phyloP scores from a whole-genome alignment of 345 rosid genomes.

The Eutrema japonicum region DNA sequence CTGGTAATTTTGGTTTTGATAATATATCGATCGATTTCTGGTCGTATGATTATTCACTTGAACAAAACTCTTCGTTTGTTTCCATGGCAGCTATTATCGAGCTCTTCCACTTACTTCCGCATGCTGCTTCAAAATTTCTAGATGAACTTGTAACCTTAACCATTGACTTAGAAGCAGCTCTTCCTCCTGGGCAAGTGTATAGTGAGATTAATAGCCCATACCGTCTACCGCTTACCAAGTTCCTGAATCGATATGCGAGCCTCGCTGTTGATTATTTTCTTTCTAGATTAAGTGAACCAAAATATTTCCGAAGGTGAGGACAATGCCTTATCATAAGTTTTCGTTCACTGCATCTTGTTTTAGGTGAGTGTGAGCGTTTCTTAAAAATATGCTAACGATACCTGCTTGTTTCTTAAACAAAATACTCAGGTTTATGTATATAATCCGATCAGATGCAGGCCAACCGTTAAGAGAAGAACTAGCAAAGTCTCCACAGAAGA shows the following conservation, averaged over 20 bases:
- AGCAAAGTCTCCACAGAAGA: slow-evolving; percentile 89
- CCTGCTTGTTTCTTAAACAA: slow-evolving; percentile 16
- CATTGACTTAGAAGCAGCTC: slow-evolving; percentile 93
- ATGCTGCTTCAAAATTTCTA: slow-evolving; percentile 93
- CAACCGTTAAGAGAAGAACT: slow-evolving; percentile 95
- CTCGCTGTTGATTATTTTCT: slow-evolving; percentile 98
- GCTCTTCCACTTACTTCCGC: slow-evolving; percentile 97
- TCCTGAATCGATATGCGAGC: slow-evolving; percentile 86
- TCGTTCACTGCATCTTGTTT: slow-evolving; percentile 19
- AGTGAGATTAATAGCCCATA: slow-evolving; percentile 99
- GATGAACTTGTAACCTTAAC: slow-evolving; percentile 95
- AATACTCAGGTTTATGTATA: slow-evolving; percentile 87
- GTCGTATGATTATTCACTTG: slow-evolving; percentile 13
- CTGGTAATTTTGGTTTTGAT: slow-evolving; percentile 56
- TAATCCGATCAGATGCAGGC: slow-evolving; percentile 92
- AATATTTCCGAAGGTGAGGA: slow-evolving; percentile 90
- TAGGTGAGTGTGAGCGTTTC: slow-evolving; percentile 9
- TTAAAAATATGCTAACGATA: slow-evolving; percentile 22
- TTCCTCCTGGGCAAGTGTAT: slow-evolving; percentile 82
- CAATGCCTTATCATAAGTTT: slow-evolving; percentile 24
- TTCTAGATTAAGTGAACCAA: slow-evolving; percentile 83
- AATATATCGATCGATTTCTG: slow-evolving; percentile 8
- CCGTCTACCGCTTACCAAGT: slow-evolving; percentile 93
- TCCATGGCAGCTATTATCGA: slow-evolving; percentile 89
- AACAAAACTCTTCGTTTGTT: slow-evolving; percentile 31